A percentile compares a stretch with the other conserved stretches of the same genome.
These are phyloP conservation scores for Neurospora sp. DNA, from an alignment of 495 filamentous ascomycete species.

Conservation along the genomic window DNA sequence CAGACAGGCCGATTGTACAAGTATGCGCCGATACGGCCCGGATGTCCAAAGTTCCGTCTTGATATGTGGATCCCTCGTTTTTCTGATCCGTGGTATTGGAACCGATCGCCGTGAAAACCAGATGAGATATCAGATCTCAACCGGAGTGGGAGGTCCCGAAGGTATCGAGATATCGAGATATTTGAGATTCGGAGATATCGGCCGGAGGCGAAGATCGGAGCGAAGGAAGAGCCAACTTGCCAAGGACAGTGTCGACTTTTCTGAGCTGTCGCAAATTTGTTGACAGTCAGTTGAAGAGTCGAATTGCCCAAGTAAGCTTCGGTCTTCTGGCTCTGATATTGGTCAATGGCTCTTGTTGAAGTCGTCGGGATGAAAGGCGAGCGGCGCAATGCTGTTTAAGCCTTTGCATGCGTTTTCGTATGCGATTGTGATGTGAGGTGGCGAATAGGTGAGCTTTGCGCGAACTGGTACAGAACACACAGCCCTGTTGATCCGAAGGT, in stretches of 20 bases:
- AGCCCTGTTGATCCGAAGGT: not conserved
- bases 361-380: not conserved
- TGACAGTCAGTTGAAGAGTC: not conserved
- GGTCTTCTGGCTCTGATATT: not conserved
- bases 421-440: not conserved
- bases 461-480: not conserved
- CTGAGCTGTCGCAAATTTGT: not conserved
- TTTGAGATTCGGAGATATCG: not conserved
- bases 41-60: not conserved
- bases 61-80: not conserved
- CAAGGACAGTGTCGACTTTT: not conserved
- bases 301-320: not conserved
- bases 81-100: not conserved
- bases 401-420: not conserved
- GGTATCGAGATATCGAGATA: not conserved
- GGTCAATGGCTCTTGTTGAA: not conserved
- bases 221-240: not conserved
- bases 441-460: not conserved
- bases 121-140: not conserved
- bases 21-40: not conserved
- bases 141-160: not conserved
- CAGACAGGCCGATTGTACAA: not conserved
- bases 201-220: not conserved
- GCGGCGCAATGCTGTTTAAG: not conserved
- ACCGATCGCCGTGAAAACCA: not conserved